Conservation (phyloP, 352 stramenopile genomes). For the Pythium volutum region DNA sequence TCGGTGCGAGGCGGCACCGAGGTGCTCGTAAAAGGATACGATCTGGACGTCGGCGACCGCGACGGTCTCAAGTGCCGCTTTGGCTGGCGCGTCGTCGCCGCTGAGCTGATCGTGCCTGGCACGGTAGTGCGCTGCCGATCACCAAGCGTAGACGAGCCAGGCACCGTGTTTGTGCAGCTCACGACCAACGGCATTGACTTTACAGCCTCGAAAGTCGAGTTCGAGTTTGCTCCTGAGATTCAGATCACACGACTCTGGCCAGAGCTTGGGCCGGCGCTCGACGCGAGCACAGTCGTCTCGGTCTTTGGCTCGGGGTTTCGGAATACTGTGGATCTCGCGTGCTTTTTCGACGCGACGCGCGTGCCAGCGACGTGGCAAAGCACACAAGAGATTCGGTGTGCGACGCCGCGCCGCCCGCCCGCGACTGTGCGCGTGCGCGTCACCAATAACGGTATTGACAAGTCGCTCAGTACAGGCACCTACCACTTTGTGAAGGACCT, state of each 20-base stretch:
- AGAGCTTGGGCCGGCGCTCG: slow-evolving; percentile 47
- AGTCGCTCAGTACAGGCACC: slow-evolving; percentile 28
- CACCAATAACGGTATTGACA: slow-evolving; percentile 79
- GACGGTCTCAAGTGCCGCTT: slow-evolving; percentile 44
- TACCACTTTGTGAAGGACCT: slow-evolving; percentile 89
- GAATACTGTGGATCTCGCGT: slow-evolving; percentile 51
- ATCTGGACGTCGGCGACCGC: slow-evolving; percentile 45
- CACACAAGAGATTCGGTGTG: slow-evolving; percentile 47
- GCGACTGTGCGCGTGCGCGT: slow-evolving; percentile 72
- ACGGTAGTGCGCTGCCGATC: slow-evolving; percentile 43
- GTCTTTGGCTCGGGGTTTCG: slow-evolving; percentile 62
- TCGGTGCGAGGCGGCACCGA: slow-evolving; percentile 47
- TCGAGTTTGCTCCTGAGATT: slow-evolving; percentile 49
- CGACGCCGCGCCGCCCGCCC: slow-evolving; percentile 49
- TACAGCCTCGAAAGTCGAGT: slow-evolving; percentile 35
- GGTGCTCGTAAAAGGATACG: slow-evolving; percentile 55
- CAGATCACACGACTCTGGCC: slow-evolving; percentile 47
- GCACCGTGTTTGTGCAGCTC: slow-evolving; percentile 45
- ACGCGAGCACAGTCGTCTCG: slow-evolving; percentile 56
- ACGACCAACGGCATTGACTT: slow-evolving; percentile 59
- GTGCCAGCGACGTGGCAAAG: slow-evolving; percentile 51
- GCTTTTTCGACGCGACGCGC: slow-evolving; percentile 39
- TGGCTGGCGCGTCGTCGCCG: slow-evolving; percentile 28
- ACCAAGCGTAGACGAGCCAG: slow-evolving; percentile 25
- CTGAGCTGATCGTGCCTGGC: slow-evolving; percentile 32